Conservation (phyloP, 768 basidiomycete genomes). For the Suillus placidus region DNA sequence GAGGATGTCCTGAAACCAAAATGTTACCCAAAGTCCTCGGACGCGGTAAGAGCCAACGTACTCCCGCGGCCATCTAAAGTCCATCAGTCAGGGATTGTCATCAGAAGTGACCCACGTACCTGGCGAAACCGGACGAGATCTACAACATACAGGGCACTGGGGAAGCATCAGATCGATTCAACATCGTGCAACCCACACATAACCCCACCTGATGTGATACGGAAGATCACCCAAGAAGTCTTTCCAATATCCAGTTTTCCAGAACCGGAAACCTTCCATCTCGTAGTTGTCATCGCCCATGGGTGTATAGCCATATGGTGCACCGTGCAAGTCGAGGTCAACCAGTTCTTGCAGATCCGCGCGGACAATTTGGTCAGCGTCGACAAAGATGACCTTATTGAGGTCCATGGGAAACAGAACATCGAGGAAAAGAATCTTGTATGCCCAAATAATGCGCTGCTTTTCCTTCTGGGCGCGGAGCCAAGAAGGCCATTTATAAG, state of each 20-base stretch:
- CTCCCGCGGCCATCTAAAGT: conserved; percentile 57
- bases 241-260: conserved; percentile 97
- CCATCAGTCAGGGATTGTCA: conserved; percentile 6
- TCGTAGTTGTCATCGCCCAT: conserved; percentile 96
- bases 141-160: conserved; percentile 91
- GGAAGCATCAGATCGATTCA: conserved; percentile 17
- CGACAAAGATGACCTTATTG: conserved; percentile 98
- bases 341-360: conserved; percentile 94
- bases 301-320: conserved; percentile 94
- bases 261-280: conserved; percentile 98
- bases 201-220: conserved; percentile 90
- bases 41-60: conserved; percentile 29
- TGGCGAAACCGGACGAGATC: conserved; percentile 95
- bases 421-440: conserved; percentile 99
- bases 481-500: conserved; percentile 99
- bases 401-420: conserved; percentile 99
- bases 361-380: conserved; percentile 96
- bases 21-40: not conserved
- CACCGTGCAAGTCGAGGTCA: conserved; percentile 89
- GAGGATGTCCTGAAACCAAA: conserved; percentile 66
- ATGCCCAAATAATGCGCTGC: conserved; percentile 98
- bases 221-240: conserved; percentile 81
- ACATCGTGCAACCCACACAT: not conserved
- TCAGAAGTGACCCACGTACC: conserved; percentile 39
- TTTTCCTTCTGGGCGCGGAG: conserved; percentile 96